These are phyloP conservation scores for Apiotrichum porosum DNA, from an alignment of 1,284 basidiomycete species.

Conservation along the genomic window DNA sequence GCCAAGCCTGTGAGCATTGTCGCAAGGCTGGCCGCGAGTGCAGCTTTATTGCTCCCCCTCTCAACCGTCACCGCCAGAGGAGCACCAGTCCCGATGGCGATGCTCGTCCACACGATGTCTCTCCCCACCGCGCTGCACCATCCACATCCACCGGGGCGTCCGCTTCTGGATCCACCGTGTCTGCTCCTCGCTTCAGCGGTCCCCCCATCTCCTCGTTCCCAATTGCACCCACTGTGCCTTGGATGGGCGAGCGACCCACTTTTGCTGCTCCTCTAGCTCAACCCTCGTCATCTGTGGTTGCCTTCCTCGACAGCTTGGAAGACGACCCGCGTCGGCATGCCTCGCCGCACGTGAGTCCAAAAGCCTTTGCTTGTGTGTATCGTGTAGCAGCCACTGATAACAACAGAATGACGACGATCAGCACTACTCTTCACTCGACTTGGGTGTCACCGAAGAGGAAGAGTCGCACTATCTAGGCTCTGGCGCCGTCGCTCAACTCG, in stretches of 20 bases:
- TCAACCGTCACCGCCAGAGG: conserved; percentile 18
- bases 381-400: no score
- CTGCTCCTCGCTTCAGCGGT: no score
- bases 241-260: conserved; percentile 11
- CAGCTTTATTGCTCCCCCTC: conserved; percentile 15
- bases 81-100: no score
- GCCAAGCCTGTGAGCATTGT: conserved; percentile 18
- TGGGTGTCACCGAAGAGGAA: conserved; percentile 18
- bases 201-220: no score
- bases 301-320: conserved; percentile 14
- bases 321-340: background rate
- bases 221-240: background rate
- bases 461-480: conserved; percentile 24
- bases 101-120: no score
- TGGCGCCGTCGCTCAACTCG: conserved; percentile 15
- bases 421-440: conserved; percentile 18
- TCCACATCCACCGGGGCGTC: no score
- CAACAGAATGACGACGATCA: background rate
- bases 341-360: background rate
- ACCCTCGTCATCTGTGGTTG: background rate
- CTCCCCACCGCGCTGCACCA: no score
- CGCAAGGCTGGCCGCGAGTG: conserved; percentile 9
- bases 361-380: background rate
- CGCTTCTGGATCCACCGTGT: no score
- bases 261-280: background rate